These are phyloP conservation scores for Rhododendron simsii DNA, from an alignment of 148 eudicot genomes.

Conservation along the genomic window DNA sequence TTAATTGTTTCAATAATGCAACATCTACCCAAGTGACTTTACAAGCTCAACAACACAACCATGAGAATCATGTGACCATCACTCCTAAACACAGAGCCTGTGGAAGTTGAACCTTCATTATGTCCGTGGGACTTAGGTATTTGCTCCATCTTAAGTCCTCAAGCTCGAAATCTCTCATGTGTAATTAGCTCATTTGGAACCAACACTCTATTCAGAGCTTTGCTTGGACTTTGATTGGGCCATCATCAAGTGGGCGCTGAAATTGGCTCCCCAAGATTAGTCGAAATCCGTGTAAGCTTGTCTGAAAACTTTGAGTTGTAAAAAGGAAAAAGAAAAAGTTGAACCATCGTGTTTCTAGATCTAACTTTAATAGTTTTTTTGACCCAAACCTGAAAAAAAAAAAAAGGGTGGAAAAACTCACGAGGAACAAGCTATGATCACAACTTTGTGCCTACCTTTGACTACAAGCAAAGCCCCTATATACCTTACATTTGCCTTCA, in stretches of 20 bases:
- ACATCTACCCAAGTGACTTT: too few species aligned
- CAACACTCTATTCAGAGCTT: too few species aligned
- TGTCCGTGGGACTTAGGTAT: too few species aligned
- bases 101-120: neutral
- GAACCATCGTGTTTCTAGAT: neutral
- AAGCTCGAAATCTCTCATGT: too few species aligned
- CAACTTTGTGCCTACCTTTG: constrained; percentile 8
- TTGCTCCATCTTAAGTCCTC: neutral
- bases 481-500: neutral
- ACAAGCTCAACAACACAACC: neutral
- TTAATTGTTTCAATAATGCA: too few species aligned
- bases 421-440: neutral
- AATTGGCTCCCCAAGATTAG: neutral
- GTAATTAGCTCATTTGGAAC: neutral
- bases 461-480: neutral
- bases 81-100: neutral
- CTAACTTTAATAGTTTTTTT: neutral
- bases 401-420: neutral
- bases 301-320: neutral
- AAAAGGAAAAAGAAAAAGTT: neutral
- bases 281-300: neutral
- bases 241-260: neutral
- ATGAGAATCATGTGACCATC: neutral
- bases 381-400: too few species aligned
- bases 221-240: too few species aligned